Conservation (phyloP, 148 eudicot genomes). For the Rhododendron henanense region DNA sequence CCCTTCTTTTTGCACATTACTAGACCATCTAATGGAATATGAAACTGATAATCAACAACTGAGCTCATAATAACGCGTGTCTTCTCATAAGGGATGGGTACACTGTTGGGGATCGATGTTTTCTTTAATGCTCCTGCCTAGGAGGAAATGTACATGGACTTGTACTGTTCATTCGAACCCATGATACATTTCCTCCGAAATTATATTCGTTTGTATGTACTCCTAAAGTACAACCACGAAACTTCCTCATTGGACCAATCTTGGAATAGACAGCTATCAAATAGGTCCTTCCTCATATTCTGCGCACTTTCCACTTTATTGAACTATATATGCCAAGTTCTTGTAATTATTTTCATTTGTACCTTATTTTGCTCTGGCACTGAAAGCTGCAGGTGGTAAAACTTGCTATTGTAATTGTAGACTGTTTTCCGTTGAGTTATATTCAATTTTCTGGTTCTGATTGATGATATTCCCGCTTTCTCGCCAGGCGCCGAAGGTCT, state of each 20-base stretch:
- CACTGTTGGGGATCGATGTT: neutral
- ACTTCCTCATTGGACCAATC: neutral
- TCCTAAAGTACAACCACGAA: neutral
- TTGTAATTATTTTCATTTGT: too few relatives aligned
- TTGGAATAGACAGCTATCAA: neutral
- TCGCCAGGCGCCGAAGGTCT: constrained; percentile 70
- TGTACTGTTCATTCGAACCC: neutral
- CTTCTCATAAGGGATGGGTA: neutral
- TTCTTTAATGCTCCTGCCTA: neutral
- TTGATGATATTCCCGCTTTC: constrained; percentile 8
- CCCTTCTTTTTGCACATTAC: neutral
- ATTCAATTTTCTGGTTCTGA: neutral
- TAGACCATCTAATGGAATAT: neutral
- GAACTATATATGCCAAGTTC: neutral
- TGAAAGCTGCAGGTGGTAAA: neutral
- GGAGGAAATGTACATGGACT: neutral
- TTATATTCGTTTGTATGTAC: neutral
- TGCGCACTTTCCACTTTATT: neutral
- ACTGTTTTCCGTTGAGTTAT: neutral
- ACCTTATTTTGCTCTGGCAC: neutral
- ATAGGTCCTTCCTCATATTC: neutral
- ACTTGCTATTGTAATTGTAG: neutral
- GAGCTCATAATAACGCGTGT: neutral
- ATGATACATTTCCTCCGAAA: neutral
- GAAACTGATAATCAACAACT: neutral